Evolutionary conservation across 352 stramenopile genomes (phyloP).

Genomic region (Phytophthora aleatoria): DNA sequence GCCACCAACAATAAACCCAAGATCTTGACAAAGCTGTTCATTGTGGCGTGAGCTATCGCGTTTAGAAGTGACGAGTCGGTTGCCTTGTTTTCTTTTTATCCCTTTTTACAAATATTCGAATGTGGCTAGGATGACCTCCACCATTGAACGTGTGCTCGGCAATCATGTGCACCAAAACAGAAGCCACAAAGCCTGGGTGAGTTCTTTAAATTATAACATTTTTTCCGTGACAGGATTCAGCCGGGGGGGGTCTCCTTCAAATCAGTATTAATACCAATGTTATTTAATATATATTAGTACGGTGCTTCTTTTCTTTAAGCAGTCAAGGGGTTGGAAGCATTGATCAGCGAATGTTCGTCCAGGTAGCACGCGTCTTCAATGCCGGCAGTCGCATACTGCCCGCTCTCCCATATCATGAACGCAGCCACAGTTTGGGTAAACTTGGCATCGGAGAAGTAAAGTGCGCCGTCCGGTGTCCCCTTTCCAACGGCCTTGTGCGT

Average conservation of each 20-base stretch:
- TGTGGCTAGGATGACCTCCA: not conserved
- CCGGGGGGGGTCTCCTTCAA: no score
- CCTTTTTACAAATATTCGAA: not conserved
- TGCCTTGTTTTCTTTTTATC: not conserved
- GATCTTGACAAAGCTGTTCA: not conserved
- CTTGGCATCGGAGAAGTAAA: slow-evolving; percentile 18
- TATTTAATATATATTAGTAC: no score
- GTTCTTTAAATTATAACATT: not conserved
- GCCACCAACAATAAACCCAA: not conserved
- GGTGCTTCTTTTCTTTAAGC: not conserved
- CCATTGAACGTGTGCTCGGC: not conserved
- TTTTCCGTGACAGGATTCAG: no score
- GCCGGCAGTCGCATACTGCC: slow-evolving; percentile 10
- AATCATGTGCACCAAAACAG: not conserved
- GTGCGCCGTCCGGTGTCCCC: slow-evolving; percentile 9
- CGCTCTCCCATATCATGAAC: slow-evolving; percentile 22
- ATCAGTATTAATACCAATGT: no score
- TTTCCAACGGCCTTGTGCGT: slow-evolving; percentile 11
- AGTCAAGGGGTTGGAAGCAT: not conserved
- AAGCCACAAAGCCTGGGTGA: no score
- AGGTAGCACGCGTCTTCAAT: slow-evolving; percentile 6
- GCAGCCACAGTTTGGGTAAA: slow-evolving; percentile 7
- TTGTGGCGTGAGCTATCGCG: not conserved
- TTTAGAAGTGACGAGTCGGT: not conserved
- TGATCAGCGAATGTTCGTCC: not conserved